phyloP scores from a whole-genome alignment of 805 yeast genomes.

The Ogataea corticis region DNA sequence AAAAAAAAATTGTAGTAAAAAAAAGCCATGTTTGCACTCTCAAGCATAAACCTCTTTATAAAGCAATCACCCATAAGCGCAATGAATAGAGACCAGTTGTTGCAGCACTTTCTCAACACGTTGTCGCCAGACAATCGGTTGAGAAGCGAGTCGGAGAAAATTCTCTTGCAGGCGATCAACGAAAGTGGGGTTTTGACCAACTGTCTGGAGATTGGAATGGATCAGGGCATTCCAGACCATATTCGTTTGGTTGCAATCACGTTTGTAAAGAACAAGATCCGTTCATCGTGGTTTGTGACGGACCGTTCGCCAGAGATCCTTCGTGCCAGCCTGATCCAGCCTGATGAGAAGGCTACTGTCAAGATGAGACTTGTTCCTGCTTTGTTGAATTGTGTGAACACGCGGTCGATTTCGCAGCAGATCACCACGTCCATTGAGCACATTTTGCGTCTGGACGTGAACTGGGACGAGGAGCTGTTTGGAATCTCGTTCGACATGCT shows the following conservation, averaged over 20 bases:
- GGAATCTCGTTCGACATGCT: constrained; percentile 47
- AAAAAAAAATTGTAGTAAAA: neutral
- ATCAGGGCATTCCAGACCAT: constrained; percentile 41
- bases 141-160: constrained; percentile 46
- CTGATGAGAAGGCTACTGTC: constrained; percentile 64
- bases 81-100: constrained; percentile 45
- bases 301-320: constrained; percentile 25
- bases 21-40: neutral
- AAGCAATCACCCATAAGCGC: neutral
- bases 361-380: constrained; percentile 63
- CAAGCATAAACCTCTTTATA: neutral
- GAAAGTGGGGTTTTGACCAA: constrained; percentile 46
- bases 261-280: constrained; percentile 74
- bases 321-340: constrained; percentile 29
- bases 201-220: constrained; percentile 44
- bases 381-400: constrained; percentile 45
- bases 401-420: constrained; percentile 51
- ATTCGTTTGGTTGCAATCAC: constrained; percentile 76
- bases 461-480: constrained; percentile 55
- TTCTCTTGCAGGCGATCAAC: constrained; percentile 41
- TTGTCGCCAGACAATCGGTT: constrained; percentile 45
- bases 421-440: constrained; percentile 56
- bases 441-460: constrained; percentile 46
- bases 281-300: constrained; percentile 57
- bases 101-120: constrained; percentile 48